phyloP scores from a whole-genome alignment of 805 yeast genomes.

The Torulaspora delbrueckii region DNA sequence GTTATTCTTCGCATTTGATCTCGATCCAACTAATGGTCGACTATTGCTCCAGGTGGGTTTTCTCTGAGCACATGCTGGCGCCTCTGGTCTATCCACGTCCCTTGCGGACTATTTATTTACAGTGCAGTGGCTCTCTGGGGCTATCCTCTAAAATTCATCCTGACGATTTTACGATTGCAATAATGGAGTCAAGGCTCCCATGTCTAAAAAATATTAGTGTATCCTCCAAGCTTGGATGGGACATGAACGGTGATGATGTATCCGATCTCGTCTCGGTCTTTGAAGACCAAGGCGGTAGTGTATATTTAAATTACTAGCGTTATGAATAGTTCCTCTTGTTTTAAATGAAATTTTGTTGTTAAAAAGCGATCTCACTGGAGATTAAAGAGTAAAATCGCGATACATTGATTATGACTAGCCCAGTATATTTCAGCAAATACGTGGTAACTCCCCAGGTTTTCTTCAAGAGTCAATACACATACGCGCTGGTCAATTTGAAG shows the following conservation, averaged over 20 bases:
- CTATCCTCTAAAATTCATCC: slow-evolving; percentile 81
- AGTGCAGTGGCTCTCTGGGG: slow-evolving; percentile 83
- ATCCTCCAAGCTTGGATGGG: slow-evolving; percentile 84
- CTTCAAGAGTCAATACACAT: slow-evolving; percentile 54
- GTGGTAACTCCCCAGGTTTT: slow-evolving; percentile 36
- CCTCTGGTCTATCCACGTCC: slow-evolving; percentile 32
- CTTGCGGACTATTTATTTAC: slow-evolving; percentile 59
- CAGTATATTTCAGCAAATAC: slow-evolving; percentile 32
- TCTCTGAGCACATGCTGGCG: slow-evolving; percentile 44
- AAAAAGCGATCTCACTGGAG: not conserved
- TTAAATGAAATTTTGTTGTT: slow-evolving; percentile 1
- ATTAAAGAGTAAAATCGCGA: too few relatives aligned
- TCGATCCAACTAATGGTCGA: slow-evolving; percentile 72
- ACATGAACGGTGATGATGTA: slow-evolving; percentile 55
- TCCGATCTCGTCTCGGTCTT: slow-evolving; percentile 60
- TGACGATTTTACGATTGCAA: slow-evolving; percentile 79
- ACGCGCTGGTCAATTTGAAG: slow-evolving; percentile 83
- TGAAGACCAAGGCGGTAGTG: slow-evolving; percentile 74
- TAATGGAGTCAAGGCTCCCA: slow-evolving; percentile 74
- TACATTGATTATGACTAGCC: slow-evolving; percentile 7
- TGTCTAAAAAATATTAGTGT: slow-evolving; percentile 56
- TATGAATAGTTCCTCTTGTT: not conserved
- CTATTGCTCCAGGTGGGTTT: slow-evolving; percentile 52
- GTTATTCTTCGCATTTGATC: slow-evolving; percentile 68
- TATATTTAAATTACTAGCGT: slow-evolving; percentile 45